Evolutionary conservation across 176 grass and related monocot genomes (phyloP).

Genomic region (Tuctoria greenei): DNA sequence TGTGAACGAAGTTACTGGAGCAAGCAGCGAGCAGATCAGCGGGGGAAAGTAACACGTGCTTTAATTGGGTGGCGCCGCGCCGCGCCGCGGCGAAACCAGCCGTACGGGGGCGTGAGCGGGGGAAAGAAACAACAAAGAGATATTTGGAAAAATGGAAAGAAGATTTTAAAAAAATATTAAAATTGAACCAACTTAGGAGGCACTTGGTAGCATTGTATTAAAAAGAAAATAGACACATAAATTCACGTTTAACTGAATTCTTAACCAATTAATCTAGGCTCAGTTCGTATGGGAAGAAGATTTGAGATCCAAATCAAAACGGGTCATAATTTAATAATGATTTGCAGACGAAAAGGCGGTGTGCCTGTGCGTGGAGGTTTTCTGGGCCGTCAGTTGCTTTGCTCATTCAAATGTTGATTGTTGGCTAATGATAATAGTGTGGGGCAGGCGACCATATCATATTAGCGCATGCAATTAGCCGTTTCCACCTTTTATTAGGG

Average conservation of each 20-base stretch:
- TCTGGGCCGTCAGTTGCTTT: not conserved
- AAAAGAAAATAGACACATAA: too few species aligned
- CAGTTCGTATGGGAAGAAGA: not conserved
- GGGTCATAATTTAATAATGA: not conserved
- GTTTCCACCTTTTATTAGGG: not conserved
- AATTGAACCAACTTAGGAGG: too few species aligned
- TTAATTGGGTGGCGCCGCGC: not conserved
- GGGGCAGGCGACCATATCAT: not conserved
- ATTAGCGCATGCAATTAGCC: not conserved
- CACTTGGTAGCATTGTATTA: too few species aligned
- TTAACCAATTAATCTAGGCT: too few species aligned
- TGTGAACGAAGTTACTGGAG: conserved; percentile 34
- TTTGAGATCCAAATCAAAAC: not conserved
- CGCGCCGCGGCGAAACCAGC: not conserved
- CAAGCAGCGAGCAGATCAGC: not conserved
- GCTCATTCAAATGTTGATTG: not conserved
- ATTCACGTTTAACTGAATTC: too few species aligned
- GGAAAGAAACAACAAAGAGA: not conserved
- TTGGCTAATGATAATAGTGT: not conserved
- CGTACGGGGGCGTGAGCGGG: not conserved
- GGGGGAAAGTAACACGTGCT: conserved; percentile 17
- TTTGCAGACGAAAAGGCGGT: not conserved
- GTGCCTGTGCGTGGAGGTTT: too few species aligned
- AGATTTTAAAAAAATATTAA: too few species aligned
- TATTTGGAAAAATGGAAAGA: not conserved